These are phyloP conservation scores for Davidsoniella virescens DNA, from an alignment of 2,329 filamentous ascomycete species.

Conservation along the genomic window DNA sequence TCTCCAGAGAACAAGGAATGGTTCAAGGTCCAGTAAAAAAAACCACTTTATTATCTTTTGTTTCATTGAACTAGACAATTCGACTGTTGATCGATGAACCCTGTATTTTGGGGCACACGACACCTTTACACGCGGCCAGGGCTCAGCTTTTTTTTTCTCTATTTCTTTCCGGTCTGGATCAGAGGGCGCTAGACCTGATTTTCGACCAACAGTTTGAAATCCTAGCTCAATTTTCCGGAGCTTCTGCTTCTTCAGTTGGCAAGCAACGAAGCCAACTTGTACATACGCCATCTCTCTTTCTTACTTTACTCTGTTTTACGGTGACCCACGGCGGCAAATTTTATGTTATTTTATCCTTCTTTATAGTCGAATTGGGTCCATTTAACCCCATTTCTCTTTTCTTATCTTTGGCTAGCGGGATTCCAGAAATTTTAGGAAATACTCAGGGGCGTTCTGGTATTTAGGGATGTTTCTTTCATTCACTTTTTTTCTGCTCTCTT, in stretches of 20 bases:
- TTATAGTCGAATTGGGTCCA: neutral
- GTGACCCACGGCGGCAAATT: neutral
- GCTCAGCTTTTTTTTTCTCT: too few relatives aligned
- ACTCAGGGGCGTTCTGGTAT: too few relatives aligned
- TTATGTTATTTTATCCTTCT: neutral
- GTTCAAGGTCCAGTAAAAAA: slow-evolving; percentile 27
- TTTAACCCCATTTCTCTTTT: too few relatives aligned
- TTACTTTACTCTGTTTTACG: neutral
- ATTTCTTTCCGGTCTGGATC: neutral
- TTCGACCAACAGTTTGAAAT: neutral
- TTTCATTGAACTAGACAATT: too few relatives aligned
- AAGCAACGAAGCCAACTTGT: too few relatives aligned
- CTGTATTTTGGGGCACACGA: too few relatives aligned
- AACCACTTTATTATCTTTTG: neutral
- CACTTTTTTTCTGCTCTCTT: too few relatives aligned
- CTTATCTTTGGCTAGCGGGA: too few relatives aligned
- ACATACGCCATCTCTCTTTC: neutral
- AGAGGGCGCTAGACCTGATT: neutral
- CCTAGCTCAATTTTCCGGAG: neutral
- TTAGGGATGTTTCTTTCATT: too few relatives aligned
- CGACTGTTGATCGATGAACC: too few relatives aligned
- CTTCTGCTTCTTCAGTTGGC: neutral
- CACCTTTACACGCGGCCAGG: too few relatives aligned
- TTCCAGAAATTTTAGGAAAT: too few relatives aligned
- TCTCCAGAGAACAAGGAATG: slow-evolving; percentile 40